Conservation (phyloP, 176 grass and related monocot genomes). For the Zizania latifolia region DNA sequence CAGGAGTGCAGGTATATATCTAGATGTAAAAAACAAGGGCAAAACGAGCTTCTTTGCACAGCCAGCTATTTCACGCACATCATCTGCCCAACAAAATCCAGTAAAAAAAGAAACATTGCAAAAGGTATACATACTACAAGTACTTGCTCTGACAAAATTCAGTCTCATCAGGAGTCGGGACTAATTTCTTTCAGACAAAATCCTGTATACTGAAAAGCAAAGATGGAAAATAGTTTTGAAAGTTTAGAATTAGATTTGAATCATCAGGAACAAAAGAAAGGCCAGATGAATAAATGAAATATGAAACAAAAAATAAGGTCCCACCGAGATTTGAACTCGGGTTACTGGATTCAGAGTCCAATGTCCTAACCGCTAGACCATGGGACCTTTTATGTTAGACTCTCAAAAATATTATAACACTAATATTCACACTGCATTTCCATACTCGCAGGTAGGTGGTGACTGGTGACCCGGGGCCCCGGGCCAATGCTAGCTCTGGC, state of each 20-base stretch:
- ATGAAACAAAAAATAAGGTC: conserved; percentile 18
- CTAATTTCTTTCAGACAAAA: neutral
- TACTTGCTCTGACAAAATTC: neutral
- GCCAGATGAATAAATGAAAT: neutral
- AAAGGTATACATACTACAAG: neutral
- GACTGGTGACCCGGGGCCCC: neutral
- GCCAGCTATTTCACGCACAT: neutral
- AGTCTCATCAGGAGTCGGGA: neutral
- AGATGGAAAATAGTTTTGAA: too few species aligned
- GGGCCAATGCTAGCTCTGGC: neutral
- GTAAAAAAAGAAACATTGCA: neutral
- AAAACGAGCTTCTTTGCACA: neutral
- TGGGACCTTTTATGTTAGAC: conserved; percentile 24
- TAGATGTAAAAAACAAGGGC: neutral
- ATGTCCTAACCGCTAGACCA: conserved; percentile 70
- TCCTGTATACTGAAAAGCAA: too few species aligned
- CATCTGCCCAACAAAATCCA: neutral
- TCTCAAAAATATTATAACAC: too few species aligned
- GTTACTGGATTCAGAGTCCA: conserved; percentile 70
- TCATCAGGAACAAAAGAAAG: too few species aligned
- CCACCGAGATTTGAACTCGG: conserved; percentile 66
- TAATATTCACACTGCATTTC: too few species aligned
- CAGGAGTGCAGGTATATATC: neutral
- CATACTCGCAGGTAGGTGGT: too few species aligned
- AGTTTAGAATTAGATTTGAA: too few species aligned